Base-by-base conservation (phyloP, 2,329 filamentous ascomycete genomes). In the Botryotinia narcissicola region DNA sequence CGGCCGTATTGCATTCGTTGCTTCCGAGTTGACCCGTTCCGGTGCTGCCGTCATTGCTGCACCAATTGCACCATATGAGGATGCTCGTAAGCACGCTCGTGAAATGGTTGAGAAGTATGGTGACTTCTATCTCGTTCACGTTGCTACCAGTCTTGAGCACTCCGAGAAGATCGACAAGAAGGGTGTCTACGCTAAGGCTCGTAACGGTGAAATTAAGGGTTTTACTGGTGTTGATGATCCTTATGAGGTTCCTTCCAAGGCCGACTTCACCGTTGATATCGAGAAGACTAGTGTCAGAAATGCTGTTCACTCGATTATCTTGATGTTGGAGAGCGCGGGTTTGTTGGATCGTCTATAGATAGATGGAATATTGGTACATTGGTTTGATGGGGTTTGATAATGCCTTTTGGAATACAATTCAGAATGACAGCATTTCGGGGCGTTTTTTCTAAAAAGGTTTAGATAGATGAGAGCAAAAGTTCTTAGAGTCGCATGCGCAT, bases 221-320 rank as follows among this genome's bases (percentile, higher is more conserved):
- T 99, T 99, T 88, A 99, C 96, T 12, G 96, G 96, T 80, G 94
- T 99, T 73, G 95, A 98, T 82, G 95, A 98, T 85, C 95, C 96
- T 67, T 99, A 99, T 82, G 96, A 99, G 90, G 82, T 84, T 35
- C 96, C 96, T 16, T 80, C 84, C 78, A 94, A 95, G 84, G 89
- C 95, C 46, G 91, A 98, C 82, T 86, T 99, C 77, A 89, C 90
- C 8, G 95, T 98, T 57, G 92, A 98, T 83, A 83, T 92, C 73
- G 91, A 93, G 84, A 96, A 92, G 88, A 94, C 93, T 84, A 93
- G 90, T 77, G 95, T 98, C 66, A 89, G 96, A 81, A 96, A 93
- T 74, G 95, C 95, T 75, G 96, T 99, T 71, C 96, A 99, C 86
- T 93, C 98, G 88, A 98, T 99, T 80, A 89, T 99, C 76, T 87